Evolutionary conservation across 2,329 filamentous ascomycete species (phyloP).

Genomic region (Sporothrix pallida): DNA sequence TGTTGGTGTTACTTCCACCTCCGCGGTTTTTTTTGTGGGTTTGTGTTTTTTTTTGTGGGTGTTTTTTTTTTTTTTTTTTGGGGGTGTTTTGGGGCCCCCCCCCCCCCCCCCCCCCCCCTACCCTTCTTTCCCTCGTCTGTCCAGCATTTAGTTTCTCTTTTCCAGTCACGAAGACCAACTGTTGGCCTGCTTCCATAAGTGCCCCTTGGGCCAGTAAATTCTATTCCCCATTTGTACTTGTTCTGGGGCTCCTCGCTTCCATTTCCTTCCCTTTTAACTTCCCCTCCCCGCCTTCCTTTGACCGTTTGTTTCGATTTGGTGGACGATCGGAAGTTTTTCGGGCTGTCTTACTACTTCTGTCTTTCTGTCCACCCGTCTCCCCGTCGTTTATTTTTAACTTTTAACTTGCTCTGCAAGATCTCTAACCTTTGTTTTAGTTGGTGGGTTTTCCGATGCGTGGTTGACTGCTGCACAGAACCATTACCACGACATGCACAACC

Average conservation of each 20-base stretch:
- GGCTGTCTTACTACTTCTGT: slow-evolving; percentile 9
- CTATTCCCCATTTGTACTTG: neutral
- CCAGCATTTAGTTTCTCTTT: neutral
- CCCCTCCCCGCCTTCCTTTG: neutral
- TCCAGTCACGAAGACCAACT: neutral
- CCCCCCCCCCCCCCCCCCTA: slow-evolving; percentile 23
- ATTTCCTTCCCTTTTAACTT: neutral
- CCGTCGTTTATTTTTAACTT: slow-evolving; percentile 72
- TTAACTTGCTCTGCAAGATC: slow-evolving; percentile 48
- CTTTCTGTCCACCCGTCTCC: slow-evolving; percentile 51
- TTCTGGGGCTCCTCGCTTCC: neutral
- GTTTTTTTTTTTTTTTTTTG: too few relatives aligned
- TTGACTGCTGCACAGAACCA: slow-evolving; percentile 76
- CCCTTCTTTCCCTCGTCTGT: neutral
- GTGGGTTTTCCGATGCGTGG: slow-evolving; percentile 83
- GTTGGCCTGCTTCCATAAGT: neutral
- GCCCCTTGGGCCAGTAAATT: neutral
- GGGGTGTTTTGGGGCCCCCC: too few relatives aligned
- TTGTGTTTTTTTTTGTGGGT: too few relatives aligned
- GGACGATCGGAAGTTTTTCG: neutral
- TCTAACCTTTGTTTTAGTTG: slow-evolving; percentile 57
- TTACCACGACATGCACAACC: slow-evolving; percentile 92
- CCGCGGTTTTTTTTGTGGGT: too few relatives aligned
- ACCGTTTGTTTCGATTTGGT: slow-evolving; percentile 5
- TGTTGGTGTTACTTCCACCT: too few relatives aligned